A percentile compares a stretch with the other conserved stretches of the same genome.
Conservation (phyloP, 306 rosid species). For the Glycine tomentella region DNA sequence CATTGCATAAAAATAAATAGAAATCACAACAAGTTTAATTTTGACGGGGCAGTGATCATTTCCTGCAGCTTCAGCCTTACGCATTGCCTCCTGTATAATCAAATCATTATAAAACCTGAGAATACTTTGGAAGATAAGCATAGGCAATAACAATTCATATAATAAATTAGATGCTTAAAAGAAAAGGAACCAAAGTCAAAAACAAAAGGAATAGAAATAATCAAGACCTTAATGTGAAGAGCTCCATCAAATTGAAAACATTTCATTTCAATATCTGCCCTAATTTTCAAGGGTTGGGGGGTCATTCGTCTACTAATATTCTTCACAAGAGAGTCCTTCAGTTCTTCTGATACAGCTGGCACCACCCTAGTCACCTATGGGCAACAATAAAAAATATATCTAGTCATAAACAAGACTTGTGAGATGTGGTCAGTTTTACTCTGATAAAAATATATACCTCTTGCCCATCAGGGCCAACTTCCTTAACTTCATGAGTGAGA, state of each 20-base stretch:
- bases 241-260: conserved; percentile 98
- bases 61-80: conserved; percentile 95
- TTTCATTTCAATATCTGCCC: conserved; percentile 96
- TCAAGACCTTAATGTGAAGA: conserved; percentile 84
- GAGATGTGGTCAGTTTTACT: not conserved
- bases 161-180: conserved; percentile 31
- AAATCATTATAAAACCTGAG: conserved; percentile 17
- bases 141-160: not conserved
- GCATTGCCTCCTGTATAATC: conserved; percentile 85
- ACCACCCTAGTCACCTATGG: conserved; percentile 78
- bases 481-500: conserved; percentile 88
- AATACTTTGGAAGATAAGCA: conserved; percentile 7
- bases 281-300: conserved; percentile 93
- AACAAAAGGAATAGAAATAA: not conserved
- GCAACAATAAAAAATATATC: conserved; percentile 17
- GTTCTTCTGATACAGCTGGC: conserved; percentile 88
- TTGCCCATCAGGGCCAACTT: conserved; percentile 86
- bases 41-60: conserved; percentile 93
- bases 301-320: conserved; percentile 96
- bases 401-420: conserved; percentile 24
- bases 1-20: no score
- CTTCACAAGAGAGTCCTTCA: conserved; percentile 79
- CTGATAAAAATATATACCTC: conserved; percentile 63
- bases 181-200: conserved; percentile 5
- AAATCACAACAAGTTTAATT: conserved; percentile 96